Evolutionary conservation across 2,329 filamentous ascomycete genomes (phyloP), one percentile per base, ranked within the genome.

Genomic region (Chaetomiaceae sp.): DNA sequence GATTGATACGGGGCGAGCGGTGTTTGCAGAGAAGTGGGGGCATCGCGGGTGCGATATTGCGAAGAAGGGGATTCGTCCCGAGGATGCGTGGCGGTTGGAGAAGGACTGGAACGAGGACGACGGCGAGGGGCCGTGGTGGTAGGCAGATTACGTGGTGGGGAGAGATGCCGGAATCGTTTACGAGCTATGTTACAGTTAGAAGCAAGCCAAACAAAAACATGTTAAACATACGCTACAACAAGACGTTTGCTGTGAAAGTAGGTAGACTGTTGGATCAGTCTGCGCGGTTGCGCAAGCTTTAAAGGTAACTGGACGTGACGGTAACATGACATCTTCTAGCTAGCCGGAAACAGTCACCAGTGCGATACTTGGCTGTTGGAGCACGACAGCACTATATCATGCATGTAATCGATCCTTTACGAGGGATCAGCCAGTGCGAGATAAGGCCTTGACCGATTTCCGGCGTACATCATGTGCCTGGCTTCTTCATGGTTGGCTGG

Each of bases 21-120:
- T 58, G 14, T 70, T 66, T 49, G 61, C 64, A 1, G 61, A 66
- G 49, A 70, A 70, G 47, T 70, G 68, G 68, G 68, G 68, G 10
- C 66, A 69, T 51, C 58, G 65, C 10, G 68, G 66, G 30, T 70
- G 67, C 50, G 62, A 68, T 44, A 51, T 68, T 20, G 51, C 39
- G 19, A 38, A 18, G 38, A 42, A 43, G 34, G 49, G 48, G 8
- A 35, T 52, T 10, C 47, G 24, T 27, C 42, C 22, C 18, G 54
- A 49, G 39, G 54, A 56, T 42, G 54, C 47, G 17, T 57, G 55
- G 55, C 44, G 45, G 43, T 27, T 55, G 45, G 49, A 56, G 43
- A 49, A 44, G 47, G 51, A 57, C 38, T 54, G 53, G 54, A 50
- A 53, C 32, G 32, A 29, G 19, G 48, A 53, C 36, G n/a, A 45